Base-by-base conservation (phyloP, 306 rosid species). In the Cyclanthera cordifolia region DNA sequence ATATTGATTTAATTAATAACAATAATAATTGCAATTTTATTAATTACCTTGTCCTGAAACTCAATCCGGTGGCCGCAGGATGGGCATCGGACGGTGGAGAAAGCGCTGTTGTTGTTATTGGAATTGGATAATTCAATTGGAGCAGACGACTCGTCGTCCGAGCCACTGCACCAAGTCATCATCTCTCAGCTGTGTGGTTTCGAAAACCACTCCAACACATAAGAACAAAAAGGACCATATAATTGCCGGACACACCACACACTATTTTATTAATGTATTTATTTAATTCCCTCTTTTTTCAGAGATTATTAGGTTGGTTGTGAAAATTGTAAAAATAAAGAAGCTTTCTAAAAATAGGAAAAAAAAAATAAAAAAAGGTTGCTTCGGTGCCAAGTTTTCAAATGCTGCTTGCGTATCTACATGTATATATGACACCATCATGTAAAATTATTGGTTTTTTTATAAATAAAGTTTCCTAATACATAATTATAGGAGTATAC, bases 341-440 rank as follows among this genome's bases (percentile, higher is more conserved):
- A 32, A 28, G 21, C 27, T 47, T 49, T 49, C 72, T 28, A 49
- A 47, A 68, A 68, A 68, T 68, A 68, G 72, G 72, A 58, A 69
- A 69, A 49, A 47, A 68, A 68, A 68, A 49, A 68, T 58, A 59
- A 58, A 69, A 69, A 49, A 51, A 27, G 61, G 49, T 69, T 69
- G 49, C 73, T 69, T 69, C 8, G 60, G 51, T 50, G 73, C 52
- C 73, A 69, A 69, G 73, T 69, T 49, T 49, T 8, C n/a, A 10
- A 17, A 67, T 67, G 55, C 41, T 67, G 55, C 41, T 34, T 34
- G 41, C 41, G 41, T 34, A 34, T 34, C 41, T 34, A 34, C 41
- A 28, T 43, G 17, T 67, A 47, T n/a, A 58, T 58, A 30, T 67
- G 71, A 25, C 55, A 67, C 41, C 7, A 67, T 61, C 30, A 34